Conservation (phyloP, 2,329 filamentous ascomycete genomes). For the Talaromyces sp. region DNA sequence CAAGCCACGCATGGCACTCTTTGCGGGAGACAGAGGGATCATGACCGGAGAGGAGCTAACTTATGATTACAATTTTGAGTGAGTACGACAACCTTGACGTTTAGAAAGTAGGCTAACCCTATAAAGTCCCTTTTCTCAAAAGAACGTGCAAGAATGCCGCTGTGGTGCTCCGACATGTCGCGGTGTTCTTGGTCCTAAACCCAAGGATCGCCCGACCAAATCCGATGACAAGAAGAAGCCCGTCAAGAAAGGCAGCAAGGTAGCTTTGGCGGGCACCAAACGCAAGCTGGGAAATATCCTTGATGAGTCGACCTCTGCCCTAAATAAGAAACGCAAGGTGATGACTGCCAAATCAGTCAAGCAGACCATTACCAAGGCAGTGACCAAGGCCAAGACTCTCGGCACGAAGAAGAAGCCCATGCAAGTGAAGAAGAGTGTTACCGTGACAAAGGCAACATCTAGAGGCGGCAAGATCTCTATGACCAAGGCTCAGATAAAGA, state of each 20-base stretch:
- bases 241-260: slow-evolving; percentile 11
- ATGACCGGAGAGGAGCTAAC: slow-evolving; percentile 94
- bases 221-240: slow-evolving; percentile 18
- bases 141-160: slow-evolving; percentile 59
- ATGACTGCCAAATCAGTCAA: slow-evolving; percentile 25
- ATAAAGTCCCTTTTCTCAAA: slow-evolving; percentile 51
- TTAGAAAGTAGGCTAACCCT: slow-evolving; percentile 12
- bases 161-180: slow-evolving; percentile 58
- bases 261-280: slow-evolving; percentile 21
- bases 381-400: slow-evolving; percentile 17
- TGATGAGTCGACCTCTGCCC: slow-evolving; percentile 20
- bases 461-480: slow-evolving; percentile 13
- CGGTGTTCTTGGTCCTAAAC: slow-evolving; percentile 55
- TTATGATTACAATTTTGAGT: slow-evolving; percentile 81
- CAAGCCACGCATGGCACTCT: slow-evolving; percentile 92
- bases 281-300: slow-evolving; percentile 25
- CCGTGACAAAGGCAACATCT: slow-evolving; percentile 14
- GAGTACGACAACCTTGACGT: slow-evolving; percentile 20
- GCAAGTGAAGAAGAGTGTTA: slow-evolving; percentile 14
- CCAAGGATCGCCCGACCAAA: slow-evolving; percentile 37
- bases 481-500: slow-evolving; percentile 7
- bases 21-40: slow-evolving; percentile 83
- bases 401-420: slow-evolving; percentile 12
- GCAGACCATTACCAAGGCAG: slow-evolving; percentile 22
- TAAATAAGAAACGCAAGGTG: slow-evolving; percentile 28